Base-by-base conservation (phyloP, 169 alveolate species). In the Plasmodium adleri region DNA sequence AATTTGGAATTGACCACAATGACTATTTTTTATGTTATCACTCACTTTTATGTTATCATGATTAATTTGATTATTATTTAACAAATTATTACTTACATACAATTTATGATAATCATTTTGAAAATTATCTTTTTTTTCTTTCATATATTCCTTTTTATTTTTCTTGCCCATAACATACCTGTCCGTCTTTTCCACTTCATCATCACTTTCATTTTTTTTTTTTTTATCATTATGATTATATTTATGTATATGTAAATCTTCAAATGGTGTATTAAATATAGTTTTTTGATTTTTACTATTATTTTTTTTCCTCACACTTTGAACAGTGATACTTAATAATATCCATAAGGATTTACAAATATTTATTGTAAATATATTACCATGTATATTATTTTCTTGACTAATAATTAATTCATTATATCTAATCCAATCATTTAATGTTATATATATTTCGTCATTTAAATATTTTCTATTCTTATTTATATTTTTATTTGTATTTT, bases 331-430 rank as follows among this genome's bases (percentile, higher is more conserved):
- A 56, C 90, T 67, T 52, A 80, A 54, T 45, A 80, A 47, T 43
- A 67, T 80, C 90, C 90, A 80, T 39, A 80, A 20, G 4, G 90
- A 80, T 49, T 67, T 80, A 60, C 90, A 80, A 1, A 80, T 60
- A 80, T 80, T 66, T 5, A 28, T 47, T 17, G 32, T 80, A 66
- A 80, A 67, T 20, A 67, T 15, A 4, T 22, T 24, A 39, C 10
- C 47, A 5, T 22, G 70, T 22, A 68, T 28, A 10, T 10, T 17
- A 39, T 80, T 49, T 26, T 80, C 90, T 56, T 80, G 90, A 5
- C 43, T 71, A 28, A 66, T 80, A 67, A 80, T 32, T n/a, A 52
- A 32, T 67, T 80, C 90, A 39, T 80, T 80, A 56, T 80, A 80
- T 9, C 26, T 43, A 20, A 80, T 26, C 90, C 90, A 80, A 28